These are phyloP conservation scores for Puccinia horiana DNA, from an alignment of 1,284 basidiomycete species.

Conservation along the genomic window DNA sequence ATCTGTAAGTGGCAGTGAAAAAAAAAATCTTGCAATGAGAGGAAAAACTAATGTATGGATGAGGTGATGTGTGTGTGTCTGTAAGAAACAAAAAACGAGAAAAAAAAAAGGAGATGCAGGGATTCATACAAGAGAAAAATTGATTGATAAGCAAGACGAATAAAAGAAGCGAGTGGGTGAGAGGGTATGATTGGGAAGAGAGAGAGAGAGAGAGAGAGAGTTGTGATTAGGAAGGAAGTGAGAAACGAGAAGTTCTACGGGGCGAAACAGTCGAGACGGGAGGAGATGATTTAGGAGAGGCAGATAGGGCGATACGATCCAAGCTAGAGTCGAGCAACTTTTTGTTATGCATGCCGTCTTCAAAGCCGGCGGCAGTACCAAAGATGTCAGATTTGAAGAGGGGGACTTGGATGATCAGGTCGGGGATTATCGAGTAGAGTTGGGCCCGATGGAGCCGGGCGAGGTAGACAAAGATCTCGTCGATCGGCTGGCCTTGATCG, in stretches of 20 bases:
- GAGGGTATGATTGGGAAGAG: background rate
- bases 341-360: constrained; percentile 48
- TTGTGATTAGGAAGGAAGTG: background rate
- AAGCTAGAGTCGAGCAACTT: constrained; percentile 45
- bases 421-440: constrained; percentile 42
- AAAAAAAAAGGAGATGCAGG: too few relatives aligned
- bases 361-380: constrained; percentile 40
- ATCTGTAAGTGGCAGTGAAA: too few relatives aligned
- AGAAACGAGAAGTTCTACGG: background rate
- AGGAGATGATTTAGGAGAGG: background rate
- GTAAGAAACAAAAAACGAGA: too few relatives aligned
- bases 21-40: too few relatives aligned
- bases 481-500: constrained; percentile 40
- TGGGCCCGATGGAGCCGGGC: constrained; percentile 25
- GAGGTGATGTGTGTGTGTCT: too few relatives aligned
- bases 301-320: background rate
- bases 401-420: constrained; percentile 38
- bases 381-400: constrained; percentile 48
- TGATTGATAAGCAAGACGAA: background rate
- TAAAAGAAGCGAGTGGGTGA: background rate
- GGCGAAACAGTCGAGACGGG: background rate
- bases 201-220: background rate
- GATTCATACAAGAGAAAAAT: too few relatives aligned
- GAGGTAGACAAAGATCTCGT: constrained; percentile 45
- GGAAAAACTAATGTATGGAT: too few relatives aligned